phyloP scores from a whole-genome alignment of 768 basidiomycete genomes.

The Auriculariales sp. region DNA sequence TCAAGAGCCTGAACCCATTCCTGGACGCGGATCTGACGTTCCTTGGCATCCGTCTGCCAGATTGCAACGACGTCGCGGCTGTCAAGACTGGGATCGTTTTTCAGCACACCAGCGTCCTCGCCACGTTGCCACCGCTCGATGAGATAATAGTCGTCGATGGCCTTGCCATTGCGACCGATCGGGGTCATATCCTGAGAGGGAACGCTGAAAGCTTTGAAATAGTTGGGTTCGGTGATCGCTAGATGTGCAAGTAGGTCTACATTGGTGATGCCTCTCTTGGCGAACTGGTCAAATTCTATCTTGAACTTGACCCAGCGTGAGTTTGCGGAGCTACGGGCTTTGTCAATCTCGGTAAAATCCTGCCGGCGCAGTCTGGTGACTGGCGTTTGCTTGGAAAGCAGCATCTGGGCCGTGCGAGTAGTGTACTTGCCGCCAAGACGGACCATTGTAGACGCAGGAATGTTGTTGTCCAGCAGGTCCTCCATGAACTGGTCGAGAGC shows the following conservation, averaged over 20 bases:
- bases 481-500: conserved; percentile 58
- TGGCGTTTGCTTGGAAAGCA: conserved; percentile 25
- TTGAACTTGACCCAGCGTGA: conserved; percentile 26
- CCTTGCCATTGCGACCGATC: conserved; percentile 26
- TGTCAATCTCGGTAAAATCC: too few relatives aligned
- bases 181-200: conserved; percentile 34
- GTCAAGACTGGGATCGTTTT: too few relatives aligned
- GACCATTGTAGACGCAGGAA: conserved; percentile 32
- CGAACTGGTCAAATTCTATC: conserved; percentile 16
- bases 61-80: too few relatives aligned
- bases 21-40: conserved; percentile 14
- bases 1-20: conserved; percentile 24
- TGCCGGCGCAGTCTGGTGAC: too few relatives aligned
- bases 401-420: conserved; percentile 27
- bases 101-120: conserved; percentile 28
- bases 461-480: conserved; percentile 45
- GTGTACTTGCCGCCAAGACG: conserved; percentile 46
- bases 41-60: conserved; percentile 21
- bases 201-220: conserved; percentile 17
- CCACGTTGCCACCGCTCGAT: conserved; percentile 33
- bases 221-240: conserved; percentile 36
- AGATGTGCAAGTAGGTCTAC: conserved; percentile 28
- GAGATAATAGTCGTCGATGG: conserved; percentile 25
- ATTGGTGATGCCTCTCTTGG: conserved; percentile 9
- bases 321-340: conserved; percentile 19